Evolutionary conservation across 1,284 basidiomycete species (phyloP).

Genomic region (Rugosomyces carneus): DNA sequence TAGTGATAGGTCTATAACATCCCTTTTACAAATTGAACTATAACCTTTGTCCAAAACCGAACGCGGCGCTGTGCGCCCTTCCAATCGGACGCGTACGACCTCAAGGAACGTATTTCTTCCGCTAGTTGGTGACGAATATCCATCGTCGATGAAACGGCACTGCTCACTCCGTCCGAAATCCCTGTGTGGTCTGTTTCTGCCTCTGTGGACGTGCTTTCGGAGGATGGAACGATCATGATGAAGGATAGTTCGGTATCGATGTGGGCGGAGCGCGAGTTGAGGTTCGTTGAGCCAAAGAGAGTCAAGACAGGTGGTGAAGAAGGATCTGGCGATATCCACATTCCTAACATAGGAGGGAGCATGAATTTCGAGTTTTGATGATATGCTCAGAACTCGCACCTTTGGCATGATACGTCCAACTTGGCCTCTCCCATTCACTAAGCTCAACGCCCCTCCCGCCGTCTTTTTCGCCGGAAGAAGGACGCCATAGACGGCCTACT

Average conservation of each 20-base stretch:
- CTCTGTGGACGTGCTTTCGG: constrained; percentile 1
- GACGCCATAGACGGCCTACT: constrained; percentile 44
- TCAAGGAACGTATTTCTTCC: constrained; percentile 35
- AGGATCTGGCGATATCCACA: constrained; percentile 73
- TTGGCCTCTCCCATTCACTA: constrained; percentile 82
- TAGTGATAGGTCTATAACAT: constrained; percentile 63
- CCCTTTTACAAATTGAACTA: constrained; percentile 61
- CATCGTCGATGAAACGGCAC: constrained; percentile 7
- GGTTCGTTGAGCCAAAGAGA: constrained; percentile 93
- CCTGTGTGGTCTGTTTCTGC: background rate
- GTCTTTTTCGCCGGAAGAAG: constrained; percentile 11
- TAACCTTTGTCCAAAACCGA: constrained; percentile 58
- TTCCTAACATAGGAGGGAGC: constrained; percentile 43
- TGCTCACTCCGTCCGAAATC: background rate
- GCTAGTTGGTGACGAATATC: constrained; percentile 24
- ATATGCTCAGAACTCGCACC: constrained; percentile 49
- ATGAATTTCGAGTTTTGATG: background rate
- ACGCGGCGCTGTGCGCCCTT: constrained; percentile 62
- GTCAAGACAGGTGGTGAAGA: constrained; percentile 63
- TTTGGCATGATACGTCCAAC: constrained; percentile 99
- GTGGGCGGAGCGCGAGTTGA: constrained; percentile 86
- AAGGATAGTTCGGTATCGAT: constrained; percentile 94
- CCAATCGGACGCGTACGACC: constrained; percentile 46
- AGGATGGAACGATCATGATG: constrained; percentile 64
- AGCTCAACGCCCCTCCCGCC: constrained; percentile 59